phyloP scores from a whole-genome alignment of 768 basidiomycete species.

The Coprinellus aureogranulatus region DNA sequence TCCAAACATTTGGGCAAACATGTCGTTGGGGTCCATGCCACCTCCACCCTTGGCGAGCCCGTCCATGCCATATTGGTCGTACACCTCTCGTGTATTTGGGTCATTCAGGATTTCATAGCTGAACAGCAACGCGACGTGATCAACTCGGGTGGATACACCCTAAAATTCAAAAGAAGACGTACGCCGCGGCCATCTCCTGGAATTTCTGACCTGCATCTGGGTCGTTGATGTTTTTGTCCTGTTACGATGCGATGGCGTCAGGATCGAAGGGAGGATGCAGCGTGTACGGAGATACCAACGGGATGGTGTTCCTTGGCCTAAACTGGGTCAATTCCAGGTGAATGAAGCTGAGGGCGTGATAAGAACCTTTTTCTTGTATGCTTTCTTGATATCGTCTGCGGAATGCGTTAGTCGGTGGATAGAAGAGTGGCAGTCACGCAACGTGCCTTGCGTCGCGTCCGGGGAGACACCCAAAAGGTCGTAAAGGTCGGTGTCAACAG shows the following conservation, averaged over 20 bases:
- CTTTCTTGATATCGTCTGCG: slow-evolving; percentile 86
- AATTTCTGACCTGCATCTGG: slow-evolving; percentile 80
- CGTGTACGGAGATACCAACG: slow-evolving; percentile 35
- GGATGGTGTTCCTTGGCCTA: slow-evolving; percentile 89
- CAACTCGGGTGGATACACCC: slow-evolving; percentile 3
- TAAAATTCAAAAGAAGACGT: slow-evolving; percentile 27
- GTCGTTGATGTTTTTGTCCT: slow-evolving; percentile 80
- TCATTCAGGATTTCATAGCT: slow-evolving; percentile 86
- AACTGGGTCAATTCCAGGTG: slow-evolving; percentile 11
- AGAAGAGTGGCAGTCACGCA: background rate
- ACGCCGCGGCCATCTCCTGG: slow-evolving; percentile 89
- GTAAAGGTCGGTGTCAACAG: slow-evolving; percentile 78
- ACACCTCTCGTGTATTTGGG: slow-evolving; percentile 61
- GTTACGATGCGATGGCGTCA: background rate
- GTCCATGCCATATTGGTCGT: slow-evolving; percentile 74
- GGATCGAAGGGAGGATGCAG: background rate
- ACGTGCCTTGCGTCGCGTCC: slow-evolving; percentile 66
- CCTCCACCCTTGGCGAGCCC: slow-evolving; percentile 52
- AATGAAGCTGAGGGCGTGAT: background rate
- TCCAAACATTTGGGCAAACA: slow-evolving; percentile 76
- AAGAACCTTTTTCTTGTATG: slow-evolving; percentile 86
- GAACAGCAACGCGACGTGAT: slow-evolving; percentile 11
- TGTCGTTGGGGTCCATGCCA: slow-evolving; percentile 60
- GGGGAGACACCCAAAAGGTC: slow-evolving; percentile 76
- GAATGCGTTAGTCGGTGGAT: background rate